Evolutionary conservation across 129 eudicot genomes (phyloP), one percentile per base, ranked within the genome.

Genomic region (Lactuca saligna): DNA sequence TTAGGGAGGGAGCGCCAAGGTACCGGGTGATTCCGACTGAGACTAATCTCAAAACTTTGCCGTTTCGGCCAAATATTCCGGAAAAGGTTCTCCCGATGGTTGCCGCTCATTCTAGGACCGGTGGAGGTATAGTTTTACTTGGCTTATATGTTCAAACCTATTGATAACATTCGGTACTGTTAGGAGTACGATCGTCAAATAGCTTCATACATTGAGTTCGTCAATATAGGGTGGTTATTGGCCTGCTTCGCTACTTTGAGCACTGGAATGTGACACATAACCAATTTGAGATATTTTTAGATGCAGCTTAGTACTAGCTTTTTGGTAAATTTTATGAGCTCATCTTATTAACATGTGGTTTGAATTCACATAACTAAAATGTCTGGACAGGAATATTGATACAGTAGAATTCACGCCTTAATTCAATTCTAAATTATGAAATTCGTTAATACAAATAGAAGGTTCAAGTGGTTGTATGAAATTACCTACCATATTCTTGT

Each of bases 11-110:
- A 49, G 95, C 94, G 29, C 95, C 97, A 44, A 82, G 86, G 81
- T 93, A 93, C 70, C 77, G 87, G 66, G 81, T 89, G 84, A 86
- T 93, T 71, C 97, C 97, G 14, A 82, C 91, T 17, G 95, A 87
- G 79, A 93, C 97, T 53, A 95, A 93, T 78, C 95, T 93, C 44
- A 86, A 89, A 66, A 78, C 79, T 25, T 87, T 83, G 5, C 91
- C 96, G 20, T 71, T 79, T 74, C 81, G 81, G 41, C 81, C 89
- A 0, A 82, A 84, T 76, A 78, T 83, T 32, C 93, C 93, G 1
- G 80, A 86, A 3, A 77, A 67, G 69, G 83, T 83, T 63, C 76
- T 86, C 31, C 90, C 93, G 14, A 37, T 84, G 55, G 80, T 82
- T 17, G 82, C 83, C 13, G 54, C 82, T 63, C 78, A 78, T 57